Base-by-base conservation (phyloP, 1,284 basidiomycete genomes). In the Testicularia cyperi region DNA sequence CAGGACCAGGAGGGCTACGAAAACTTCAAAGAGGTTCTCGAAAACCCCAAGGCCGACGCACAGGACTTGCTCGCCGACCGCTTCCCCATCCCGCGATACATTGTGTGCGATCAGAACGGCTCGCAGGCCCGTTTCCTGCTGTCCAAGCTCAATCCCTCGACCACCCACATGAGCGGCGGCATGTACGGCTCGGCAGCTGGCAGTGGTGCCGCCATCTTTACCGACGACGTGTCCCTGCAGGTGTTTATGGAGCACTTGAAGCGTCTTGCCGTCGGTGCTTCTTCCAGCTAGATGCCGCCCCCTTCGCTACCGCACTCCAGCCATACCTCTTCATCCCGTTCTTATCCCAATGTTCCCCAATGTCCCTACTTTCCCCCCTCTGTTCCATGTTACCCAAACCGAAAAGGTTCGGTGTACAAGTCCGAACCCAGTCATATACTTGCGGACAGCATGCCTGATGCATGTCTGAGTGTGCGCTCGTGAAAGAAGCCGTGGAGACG, bases 1-100 rank as follows among this genome's bases (percentile, higher is more conserved):
- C 95, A 98, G 76, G 92, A 99, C 8, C 92, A 97, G 79, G 94
- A 97, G 75, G 94, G 92, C 25, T 96, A 98, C 69, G 95, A 97
- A 78, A 97, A 97, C 80, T 91, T 98, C 80, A 92, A 92, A 75
- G 92, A 96, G 79, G 80, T 97, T 45, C 82, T 98, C 27, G 90
- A 91, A 72, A 80, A 84, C 14, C 95, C 95, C 1, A 84, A 82
- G 35, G 77, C 70, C 35, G 82, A 83, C 84, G 83, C 83, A 10
- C 75, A 78, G 46, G 95, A 98, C 67, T 83, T 99, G 23, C 84
- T 99, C 22, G 85, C 87, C 25, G 95, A 98, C 77, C 87, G 94
- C 23, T 91, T 90, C 83, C 94, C 94, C 0, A 92, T 98, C 65
- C 94, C 94, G 2, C 87, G 95, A 33, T 98, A 97, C 79, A 90